Evolutionary conservation across 2,329 filamentous ascomycete genomes (phyloP).

Genomic region (Gnomoniopsis sp.): DNA sequence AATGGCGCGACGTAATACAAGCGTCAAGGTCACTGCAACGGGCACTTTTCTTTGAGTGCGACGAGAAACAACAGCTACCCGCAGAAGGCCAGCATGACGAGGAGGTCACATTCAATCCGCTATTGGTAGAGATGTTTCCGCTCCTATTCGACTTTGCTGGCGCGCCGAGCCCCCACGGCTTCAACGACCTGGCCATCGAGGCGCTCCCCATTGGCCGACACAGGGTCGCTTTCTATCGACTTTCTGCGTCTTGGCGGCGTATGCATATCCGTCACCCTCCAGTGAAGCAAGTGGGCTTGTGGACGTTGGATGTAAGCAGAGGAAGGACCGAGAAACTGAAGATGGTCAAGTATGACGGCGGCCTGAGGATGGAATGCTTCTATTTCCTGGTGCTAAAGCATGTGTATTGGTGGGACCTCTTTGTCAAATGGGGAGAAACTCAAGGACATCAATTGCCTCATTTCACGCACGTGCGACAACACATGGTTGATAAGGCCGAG

Average conservation of each 20-base stretch:
- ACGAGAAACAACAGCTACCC: neutral
- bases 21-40: neutral
- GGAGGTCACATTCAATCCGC: neutral
- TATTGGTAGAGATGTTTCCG: slow-evolving; percentile 1
- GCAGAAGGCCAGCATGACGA: neutral
- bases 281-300: slow-evolving; percentile 2
- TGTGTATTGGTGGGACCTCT: slow-evolving; percentile 7
- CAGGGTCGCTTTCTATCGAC: neutral
- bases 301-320: neutral
- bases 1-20: slow-evolving; percentile 11
- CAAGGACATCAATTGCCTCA: neutral
- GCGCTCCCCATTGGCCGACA: slow-evolving; percentile 5
- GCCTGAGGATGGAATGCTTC: slow-evolving; percentile 8
- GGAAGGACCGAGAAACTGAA: neutral
- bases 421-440: neutral
- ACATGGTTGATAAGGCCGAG: neutral
- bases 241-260: neutral
- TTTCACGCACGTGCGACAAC: neutral
- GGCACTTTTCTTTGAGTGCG: neutral
- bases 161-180: neutral
- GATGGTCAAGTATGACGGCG: neutral
- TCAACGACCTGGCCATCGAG: slow-evolving; percentile 3
- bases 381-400: slow-evolving; percentile 1
- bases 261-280: slow-evolving; percentile 4
- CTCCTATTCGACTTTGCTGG: neutral